Conservation (phyloP, 2,329 filamentous ascomycete genomes). For the Xylaria polymorpha region DNA sequence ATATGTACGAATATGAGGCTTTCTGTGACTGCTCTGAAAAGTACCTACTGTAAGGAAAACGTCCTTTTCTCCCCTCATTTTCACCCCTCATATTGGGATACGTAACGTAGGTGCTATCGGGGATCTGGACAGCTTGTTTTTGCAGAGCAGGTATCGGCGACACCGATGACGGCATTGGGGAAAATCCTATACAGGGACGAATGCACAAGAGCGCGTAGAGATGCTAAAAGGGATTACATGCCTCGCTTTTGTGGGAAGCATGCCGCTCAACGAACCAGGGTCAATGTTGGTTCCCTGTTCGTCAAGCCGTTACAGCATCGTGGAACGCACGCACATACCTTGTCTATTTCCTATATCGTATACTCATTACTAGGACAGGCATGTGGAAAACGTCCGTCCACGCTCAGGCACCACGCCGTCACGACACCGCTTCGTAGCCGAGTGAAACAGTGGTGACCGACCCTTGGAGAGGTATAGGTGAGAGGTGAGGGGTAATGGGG, state of each 20-base stretch:
- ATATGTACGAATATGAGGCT: background rate
- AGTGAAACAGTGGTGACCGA: conserved; percentile 34
- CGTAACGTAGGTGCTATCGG: background rate
- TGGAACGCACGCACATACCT: conserved; percentile 26
- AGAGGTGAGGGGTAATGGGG: conserved; percentile 44
- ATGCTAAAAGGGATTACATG: conserved; percentile 28
- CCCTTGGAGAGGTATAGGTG: conserved; percentile 23
- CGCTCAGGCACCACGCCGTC: conserved; percentile 31
- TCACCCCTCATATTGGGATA: background rate
- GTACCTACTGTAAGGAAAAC: no score
- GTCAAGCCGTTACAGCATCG: conserved; percentile 28
- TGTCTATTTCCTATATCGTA: conserved; percentile 33
- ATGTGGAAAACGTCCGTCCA: conserved; percentile 36
- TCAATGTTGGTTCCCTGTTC: conserved; percentile 25
- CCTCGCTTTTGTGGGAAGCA: conserved; percentile 15
- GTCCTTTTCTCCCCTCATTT: background rate
- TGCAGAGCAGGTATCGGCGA: background rate
- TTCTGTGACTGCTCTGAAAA: background rate
- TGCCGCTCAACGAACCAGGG: conserved; percentile 23
- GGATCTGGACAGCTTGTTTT: background rate
- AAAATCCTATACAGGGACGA: conserved; percentile 9
- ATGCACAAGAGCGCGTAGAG: conserved; percentile 21
- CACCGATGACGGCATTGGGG: conserved; percentile 36
- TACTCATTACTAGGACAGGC: conserved; percentile 35
- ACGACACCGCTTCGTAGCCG: conserved; percentile 33